These are phyloP conservation scores for Penicillium italicum DNA, from an alignment of 2,329 filamentous ascomycete genomes.

Conservation along the genomic window DNA sequence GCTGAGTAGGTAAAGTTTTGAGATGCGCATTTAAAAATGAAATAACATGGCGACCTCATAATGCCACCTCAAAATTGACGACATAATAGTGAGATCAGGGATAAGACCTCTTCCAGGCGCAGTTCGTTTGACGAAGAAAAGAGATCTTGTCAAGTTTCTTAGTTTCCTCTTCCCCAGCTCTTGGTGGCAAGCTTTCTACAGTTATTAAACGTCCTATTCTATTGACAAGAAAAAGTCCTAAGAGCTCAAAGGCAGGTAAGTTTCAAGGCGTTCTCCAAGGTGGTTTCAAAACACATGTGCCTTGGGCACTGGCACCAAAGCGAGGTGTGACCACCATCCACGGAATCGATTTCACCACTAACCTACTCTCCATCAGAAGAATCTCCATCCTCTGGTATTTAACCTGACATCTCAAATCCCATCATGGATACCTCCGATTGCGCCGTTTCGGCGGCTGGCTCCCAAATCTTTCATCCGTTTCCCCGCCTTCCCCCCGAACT, in stretches of 20 bases:
- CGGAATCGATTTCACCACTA: too few relatives aligned
- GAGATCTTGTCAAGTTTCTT: too few relatives aligned
- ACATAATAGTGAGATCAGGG: neutral
- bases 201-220: neutral
- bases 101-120: neutral
- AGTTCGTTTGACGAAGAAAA: too few relatives aligned
- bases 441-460: neutral
- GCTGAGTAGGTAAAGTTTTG: too few relatives aligned
- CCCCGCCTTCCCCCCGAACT: neutral
- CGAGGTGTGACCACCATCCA: neutral
- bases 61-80: too few relatives aligned
- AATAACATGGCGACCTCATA: too few relatives aligned
- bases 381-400: neutral
- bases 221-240: too few relatives aligned
- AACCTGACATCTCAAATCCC: neutral
- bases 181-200: neutral
- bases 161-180: neutral
- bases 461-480: neutral
- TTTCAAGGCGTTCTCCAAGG: neutral
- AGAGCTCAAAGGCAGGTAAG: neutral
- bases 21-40: too few relatives aligned
- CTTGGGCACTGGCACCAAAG: neutral
- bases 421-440: neutral
- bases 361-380: neutral
- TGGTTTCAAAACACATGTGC: neutral